Evolutionary conservation across 805 yeast genomes (phyloP).

Genomic region (Wickerhamomyces canadensis): DNA sequence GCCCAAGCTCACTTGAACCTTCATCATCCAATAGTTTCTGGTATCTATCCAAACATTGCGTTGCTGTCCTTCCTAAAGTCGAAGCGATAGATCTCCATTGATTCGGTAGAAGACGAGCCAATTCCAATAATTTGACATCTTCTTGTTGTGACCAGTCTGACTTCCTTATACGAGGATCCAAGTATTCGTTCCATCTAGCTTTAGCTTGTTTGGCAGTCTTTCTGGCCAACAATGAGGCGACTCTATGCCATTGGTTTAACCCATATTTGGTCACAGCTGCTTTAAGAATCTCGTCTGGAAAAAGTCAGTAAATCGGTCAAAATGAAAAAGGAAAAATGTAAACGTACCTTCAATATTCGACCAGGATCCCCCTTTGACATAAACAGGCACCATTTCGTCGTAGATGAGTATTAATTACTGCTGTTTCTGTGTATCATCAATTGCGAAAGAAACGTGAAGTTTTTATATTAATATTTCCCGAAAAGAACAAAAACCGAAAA

Average conservation of each 20-base stretch:
- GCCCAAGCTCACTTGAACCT: conserved; percentile 29
- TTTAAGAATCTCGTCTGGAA: conserved; percentile 68
- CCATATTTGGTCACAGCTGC: conserved; percentile 95
- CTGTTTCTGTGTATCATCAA: too few species aligned
- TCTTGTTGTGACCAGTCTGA: conserved; percentile 69
- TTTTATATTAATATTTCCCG: too few species aligned
- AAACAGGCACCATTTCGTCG: conserved; percentile 58
- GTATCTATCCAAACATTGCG: conserved; percentile 81
- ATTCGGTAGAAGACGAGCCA: conserved; percentile 74
- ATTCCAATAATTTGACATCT: conserved; percentile 61
- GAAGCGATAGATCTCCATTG: conserved; percentile 95
- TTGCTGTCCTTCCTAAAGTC: conserved; percentile 76
- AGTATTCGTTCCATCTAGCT: conserved; percentile 87
- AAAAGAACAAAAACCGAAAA: too few species aligned
- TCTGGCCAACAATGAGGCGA: conserved; percentile 76
- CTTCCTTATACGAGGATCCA: conserved; percentile 66
- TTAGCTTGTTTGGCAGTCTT: conserved; percentile 91
- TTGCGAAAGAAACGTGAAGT: too few species aligned
- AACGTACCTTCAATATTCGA: conserved; percentile 48
- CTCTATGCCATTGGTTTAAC: conserved; percentile 89
- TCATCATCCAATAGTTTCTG: conserved; percentile 57
- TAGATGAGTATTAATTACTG: too few species aligned
- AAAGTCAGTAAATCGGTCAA: conserved; percentile 5
- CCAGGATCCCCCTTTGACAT: conserved; percentile 89
- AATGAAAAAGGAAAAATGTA: neutral